Percentiles rank a stretch among this genome's conserved stretches.
These are phyloP conservation scores for Eudorina sp. DNA, from an alignment of 139 green algal species.

Conservation along the genomic window DNA sequence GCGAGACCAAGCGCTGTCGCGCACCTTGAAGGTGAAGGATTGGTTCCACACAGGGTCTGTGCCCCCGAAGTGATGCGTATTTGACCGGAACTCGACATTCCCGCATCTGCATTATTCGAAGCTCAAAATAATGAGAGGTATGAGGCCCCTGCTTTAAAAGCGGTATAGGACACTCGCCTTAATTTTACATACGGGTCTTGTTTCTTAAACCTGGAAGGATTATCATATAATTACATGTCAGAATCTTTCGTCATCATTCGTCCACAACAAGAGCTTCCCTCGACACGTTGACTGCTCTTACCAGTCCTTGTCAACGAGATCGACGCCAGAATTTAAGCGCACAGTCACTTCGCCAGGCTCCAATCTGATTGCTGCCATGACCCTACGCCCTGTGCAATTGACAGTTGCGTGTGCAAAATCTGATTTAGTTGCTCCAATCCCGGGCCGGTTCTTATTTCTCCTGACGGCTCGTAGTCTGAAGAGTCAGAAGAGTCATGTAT, in stretches of 20 bases:
- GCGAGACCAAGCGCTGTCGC: no score
- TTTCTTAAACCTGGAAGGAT: constrained; percentile 4
- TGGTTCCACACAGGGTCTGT: constrained; percentile 29
- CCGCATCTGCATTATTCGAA: no score
- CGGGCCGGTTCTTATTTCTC: no score
- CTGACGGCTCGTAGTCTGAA: no score
- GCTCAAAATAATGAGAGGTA: no score
- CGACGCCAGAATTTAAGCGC: background rate
- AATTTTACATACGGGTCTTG: constrained; percentile 31
- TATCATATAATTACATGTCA: background rate
- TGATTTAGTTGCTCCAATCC: no score
- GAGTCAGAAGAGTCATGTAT: no score
- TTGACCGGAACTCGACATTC: background rate
- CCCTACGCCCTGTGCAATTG: no score
- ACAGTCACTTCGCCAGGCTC: background rate
- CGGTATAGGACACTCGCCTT: background rate
- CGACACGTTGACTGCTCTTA: background rate
- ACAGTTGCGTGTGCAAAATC: no score
- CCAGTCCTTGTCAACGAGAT: constrained; percentile 9
- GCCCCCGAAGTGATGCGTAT: background rate
- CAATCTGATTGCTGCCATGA: background rate
- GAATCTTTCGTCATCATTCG: no score
- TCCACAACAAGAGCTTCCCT: no score
- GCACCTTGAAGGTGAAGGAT: constrained; percentile 21
- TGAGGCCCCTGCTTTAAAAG: no score